Base-by-base conservation (phyloP, 1,284 basidiomycete species). In the Sporisorium sorghi region DNA sequence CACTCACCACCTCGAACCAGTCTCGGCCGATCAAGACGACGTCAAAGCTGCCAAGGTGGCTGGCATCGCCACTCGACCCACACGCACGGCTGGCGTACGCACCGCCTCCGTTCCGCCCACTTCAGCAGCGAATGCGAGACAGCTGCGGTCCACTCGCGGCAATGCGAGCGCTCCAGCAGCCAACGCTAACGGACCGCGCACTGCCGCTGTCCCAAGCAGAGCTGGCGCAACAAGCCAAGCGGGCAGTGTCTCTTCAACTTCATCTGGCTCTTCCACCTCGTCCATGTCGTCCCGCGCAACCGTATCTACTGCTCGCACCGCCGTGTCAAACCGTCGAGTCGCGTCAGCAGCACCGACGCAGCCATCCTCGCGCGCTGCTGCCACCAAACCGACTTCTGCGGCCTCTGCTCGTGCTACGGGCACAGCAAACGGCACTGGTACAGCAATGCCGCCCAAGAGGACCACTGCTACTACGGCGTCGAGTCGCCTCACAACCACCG, bases 171-270 rank as follows among this genome's bases (percentile, higher is more conserved):
- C 33, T 21, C 42, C 44, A 10, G 37, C 42, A 23, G 11, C 60
- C 10, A 21, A 47, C 7, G 37, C 37, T 9, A 12, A 33, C 12
- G 37, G 43, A 0, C 19, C 44, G 23, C 63, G 69, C 17, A 46
- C 69, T 7, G 39, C 46, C 11, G 55, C 63, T 2, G 53, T 48
- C 17, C 58, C 61, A 11, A 60, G 26, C 53, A 56, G 67, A 43
- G 33, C 73, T 15, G 68, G 64, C 23, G 73, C 67, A 4, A 66
- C 60, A 5, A 70, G 67, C 24, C 59, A 63, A 23, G 73, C 73
- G 9, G 67, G 73, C 33, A 70, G 67, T 35, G 67, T 73, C 0
- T 73, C 70, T 6, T 73, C 70, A 9, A 73, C 61, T 5, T 73
- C 71, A 0, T 73, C 71, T 2, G 58, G 33, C 44, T 68, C 65